Base-by-base conservation (phyloP, 1,284 basidiomycete species). In the Leccinum variabile region DNA sequence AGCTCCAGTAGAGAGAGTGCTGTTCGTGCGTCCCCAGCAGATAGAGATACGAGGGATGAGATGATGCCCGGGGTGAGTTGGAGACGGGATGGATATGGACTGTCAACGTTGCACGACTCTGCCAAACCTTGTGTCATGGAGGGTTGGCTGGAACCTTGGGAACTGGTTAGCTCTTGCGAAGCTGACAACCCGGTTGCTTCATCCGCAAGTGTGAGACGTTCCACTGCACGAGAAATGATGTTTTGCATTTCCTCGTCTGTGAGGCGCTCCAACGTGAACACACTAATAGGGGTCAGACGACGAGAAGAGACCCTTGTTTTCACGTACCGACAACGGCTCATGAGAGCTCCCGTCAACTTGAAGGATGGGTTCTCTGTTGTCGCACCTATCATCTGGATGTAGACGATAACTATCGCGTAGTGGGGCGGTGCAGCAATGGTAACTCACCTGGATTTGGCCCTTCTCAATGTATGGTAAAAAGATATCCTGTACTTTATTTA, bases 351-450 rank as follows among this genome's bases (percentile, higher is more conserved):
- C 57, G 86, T 91, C 50, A 93, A 76, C 68, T 90, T 92, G 79
- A 96, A 97, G 1, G 91, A 94, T 0, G 94, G 94, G 70, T 97
- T 97, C 75, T 97, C 94, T 0, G 94, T 97, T 3, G 94, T 97
- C 1, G 94, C 94, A 16, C 92, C 92, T 64, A 97, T 86, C 39
- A 96, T 79, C 82, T 89, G 16, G 30, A 54, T 32, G 67, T 55
- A 60, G 64, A 25, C 64, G 60, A 37, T 70, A 61, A 60, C 63
- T 55, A 25, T 41, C 28, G 53, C 11, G 13, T 32, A 44, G 39
- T 16, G 13, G 32, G 25, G 3, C 56, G 5, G 60, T 60, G 28
- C 7, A 18, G 61, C 5, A 33, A 22, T 55, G 54, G 44, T 50
- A 25, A 62, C 68, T 58, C 63, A 86, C 87, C 75, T 90, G 89